These are phyloP conservation scores for Acorus calamus DNA, from an alignment of 106 monocot species.

Conservation along the genomic window DNA sequence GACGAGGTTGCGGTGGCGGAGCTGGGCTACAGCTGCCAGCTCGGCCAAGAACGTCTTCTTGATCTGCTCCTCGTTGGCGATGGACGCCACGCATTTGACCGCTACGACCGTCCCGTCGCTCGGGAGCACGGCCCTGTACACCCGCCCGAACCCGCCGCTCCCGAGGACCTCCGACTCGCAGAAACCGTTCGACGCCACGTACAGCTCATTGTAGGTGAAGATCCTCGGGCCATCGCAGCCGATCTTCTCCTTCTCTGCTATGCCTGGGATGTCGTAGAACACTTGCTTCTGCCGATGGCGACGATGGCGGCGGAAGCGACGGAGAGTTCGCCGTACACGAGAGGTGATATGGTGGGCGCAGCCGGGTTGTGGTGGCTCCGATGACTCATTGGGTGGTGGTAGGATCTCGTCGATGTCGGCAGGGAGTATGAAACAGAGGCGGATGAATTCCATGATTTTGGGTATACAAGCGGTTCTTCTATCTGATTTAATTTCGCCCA, in stretches of 20 bases:
- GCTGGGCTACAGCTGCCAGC: conserved; percentile 15
- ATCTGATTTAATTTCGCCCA: no score
- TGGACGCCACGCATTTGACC: conserved; percentile 61
- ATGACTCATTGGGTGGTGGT: background rate
- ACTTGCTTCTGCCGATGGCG: no score
- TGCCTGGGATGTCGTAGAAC: conserved; percentile 65
- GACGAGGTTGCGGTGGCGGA: conserved; percentile 50
- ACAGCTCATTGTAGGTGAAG: conserved; percentile 88
- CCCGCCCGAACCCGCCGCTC: conserved; percentile 75
- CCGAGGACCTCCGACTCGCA: conserved; percentile 63
- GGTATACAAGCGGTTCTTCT: no score
- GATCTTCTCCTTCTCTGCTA: conserved; percentile 2
- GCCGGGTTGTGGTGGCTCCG: background rate
- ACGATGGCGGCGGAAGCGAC: conserved; percentile 9
- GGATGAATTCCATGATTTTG: conserved; percentile 20
- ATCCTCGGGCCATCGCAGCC: conserved; percentile 36
- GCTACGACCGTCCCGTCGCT: conserved; percentile 59
- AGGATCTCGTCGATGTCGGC: conserved; percentile 16
- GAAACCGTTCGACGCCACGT: conserved; percentile 76
- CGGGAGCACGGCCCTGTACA: conserved; percentile 62
- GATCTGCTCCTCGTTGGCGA: conserved; percentile 11
- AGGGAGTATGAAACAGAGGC: conserved; percentile 33
- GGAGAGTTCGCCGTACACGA: conserved; percentile 14
- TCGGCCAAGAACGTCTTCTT: conserved; percentile 82
- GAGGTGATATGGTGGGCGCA: background rate